Base-by-base conservation (phyloP, 2,329 filamentous ascomycete species). In the Paraphoma sp. region DNA sequence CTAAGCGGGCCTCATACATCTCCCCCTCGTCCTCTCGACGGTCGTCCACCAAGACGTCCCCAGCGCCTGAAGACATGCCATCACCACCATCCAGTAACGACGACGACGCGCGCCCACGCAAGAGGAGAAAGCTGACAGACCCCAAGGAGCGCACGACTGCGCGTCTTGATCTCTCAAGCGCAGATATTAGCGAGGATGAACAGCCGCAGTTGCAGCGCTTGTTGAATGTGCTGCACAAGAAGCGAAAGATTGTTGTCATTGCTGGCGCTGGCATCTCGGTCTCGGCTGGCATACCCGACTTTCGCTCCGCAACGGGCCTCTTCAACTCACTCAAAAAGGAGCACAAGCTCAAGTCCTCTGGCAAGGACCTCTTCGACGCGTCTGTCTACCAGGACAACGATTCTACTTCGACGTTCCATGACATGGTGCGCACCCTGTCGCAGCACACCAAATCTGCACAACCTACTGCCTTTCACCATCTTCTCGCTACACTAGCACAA, bases 191-290 rank as follows among this genome's bases (percentile, higher is more conserved):
- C 40, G 80, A 83, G 14, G 80, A 83, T 47, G 86, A 94, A 59
- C 79, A 84, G 60, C 76, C 80, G 30, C 84, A 89, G 68, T 81
- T 97, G 40, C 85, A 90, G 58, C 85, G 88, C 53, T 81, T 99
- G 30, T 80, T 93, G 44, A 86, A 88, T 43, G 89, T 88, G 23
- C 78, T 99, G 53, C 89, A 90, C 70, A 93, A 91, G 72, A 95
- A 95, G 82, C 91, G 93, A 80, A 97, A 97, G 81, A 96, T 99
- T 73, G 92, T 99, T 33, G 92, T 98, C 49, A 91, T 99, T 75
- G 95, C 94, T 45, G 95, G 95, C 56, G 95, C 95, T 62, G 95
- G 95, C 60, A 99, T 99, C 69, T 98, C 95, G 40, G 95, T 97
- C 49, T 94, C 94, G 51, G 94, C 95, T 66, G 95, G 95, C 61